Evolutionary conservation across 2,329 filamentous ascomycete species (phyloP).

Genomic region (Colletotrichum trifolii): DNA sequence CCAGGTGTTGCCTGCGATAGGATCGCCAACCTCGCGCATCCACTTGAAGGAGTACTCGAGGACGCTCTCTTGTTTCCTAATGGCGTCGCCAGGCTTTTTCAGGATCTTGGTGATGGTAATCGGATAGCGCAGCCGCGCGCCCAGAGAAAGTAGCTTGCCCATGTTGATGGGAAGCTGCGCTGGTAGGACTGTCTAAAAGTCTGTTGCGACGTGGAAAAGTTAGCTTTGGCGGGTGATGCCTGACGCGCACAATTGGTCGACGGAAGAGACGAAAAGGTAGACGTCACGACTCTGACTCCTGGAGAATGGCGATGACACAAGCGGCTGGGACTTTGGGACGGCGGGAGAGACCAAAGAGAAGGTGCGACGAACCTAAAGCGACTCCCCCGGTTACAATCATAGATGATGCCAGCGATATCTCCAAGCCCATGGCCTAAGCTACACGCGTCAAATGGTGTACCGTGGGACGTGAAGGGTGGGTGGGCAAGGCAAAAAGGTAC

Average conservation of each 20-base stretch:
- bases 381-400: slow-evolving; percentile 30
- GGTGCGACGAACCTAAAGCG: slow-evolving; percentile 33
- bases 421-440: slow-evolving; percentile 37
- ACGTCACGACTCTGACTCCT: background rate
- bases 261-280: background rate
- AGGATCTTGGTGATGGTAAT: slow-evolving; percentile 90
- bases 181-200: slow-evolving; percentile 21
- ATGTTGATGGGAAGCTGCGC: slow-evolving; percentile 43
- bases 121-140: slow-evolving; percentile 83
- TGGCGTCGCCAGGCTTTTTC: slow-evolving; percentile 77
- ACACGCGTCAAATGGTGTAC: background rate
- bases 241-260: background rate
- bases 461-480: too few species aligned
- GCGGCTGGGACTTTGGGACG: background rate
- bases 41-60: slow-evolving; percentile 91
- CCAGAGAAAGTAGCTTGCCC: slow-evolving; percentile 62
- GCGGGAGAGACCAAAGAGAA: background rate
- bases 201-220: slow-evolving; percentile 1
- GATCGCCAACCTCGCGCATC: slow-evolving; percentile 79
- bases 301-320: background rate
- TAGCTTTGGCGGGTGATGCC: too few species aligned
- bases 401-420: slow-evolving; percentile 26
- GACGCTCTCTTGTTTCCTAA: slow-evolving; percentile 81
- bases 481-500: too few species aligned
- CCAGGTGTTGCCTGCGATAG: slow-evolving; percentile 67